Percentiles rank a stretch among this genome's conserved stretches.
phyloP scores from a whole-genome alignment of 2,329 filamentous ascomycete species.

The Aspergillus niger region DNA sequence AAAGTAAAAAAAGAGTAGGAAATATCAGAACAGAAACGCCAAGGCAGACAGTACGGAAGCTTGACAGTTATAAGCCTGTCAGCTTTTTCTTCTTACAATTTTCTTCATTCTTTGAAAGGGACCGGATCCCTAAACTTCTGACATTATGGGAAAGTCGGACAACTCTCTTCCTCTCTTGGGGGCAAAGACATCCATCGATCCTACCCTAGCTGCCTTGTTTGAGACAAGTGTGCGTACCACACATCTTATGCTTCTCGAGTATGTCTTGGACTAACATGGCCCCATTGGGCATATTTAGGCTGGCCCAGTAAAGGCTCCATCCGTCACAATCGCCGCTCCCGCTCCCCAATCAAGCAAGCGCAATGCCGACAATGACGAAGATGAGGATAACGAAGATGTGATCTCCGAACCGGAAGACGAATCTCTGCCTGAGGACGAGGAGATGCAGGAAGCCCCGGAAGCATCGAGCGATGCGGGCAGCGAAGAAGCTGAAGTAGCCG shows the following conservation, averaged over 20 bases:
- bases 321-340: slow-evolving; percentile 19
- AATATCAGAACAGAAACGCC: background rate
- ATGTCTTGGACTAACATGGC: slow-evolving; percentile 11
- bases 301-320: slow-evolving; percentile 44
- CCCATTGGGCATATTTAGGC: slow-evolving; percentile 29
- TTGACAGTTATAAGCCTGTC: background rate
- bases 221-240: slow-evolving; percentile 65
- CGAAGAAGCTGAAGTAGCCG: slow-evolving; percentile 36
- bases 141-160: slow-evolving; percentile 12
- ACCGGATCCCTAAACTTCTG: background rate
- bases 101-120: background rate
- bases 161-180: slow-evolving; percentile 48
- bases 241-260: background rate
- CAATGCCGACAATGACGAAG: slow-evolving; percentile 22
- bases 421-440: slow-evolving; percentile 38
- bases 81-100: background rate
- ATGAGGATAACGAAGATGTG: slow-evolving; percentile 33
- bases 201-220: slow-evolving; percentile 69
- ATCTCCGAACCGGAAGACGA: slow-evolving; percentile 31
- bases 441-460: slow-evolving; percentile 48
- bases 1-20: background rate
- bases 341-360: slow-evolving; percentile 21
- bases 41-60: background rate
- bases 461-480: slow-evolving; percentile 52
- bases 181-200: slow-evolving; percentile 68